Evolutionary conservation across 495 filamentous ascomycete genomes (phyloP), one percentile per base, ranked within the genome.

Genomic region (Friedmanniomyces simplex): DNA sequence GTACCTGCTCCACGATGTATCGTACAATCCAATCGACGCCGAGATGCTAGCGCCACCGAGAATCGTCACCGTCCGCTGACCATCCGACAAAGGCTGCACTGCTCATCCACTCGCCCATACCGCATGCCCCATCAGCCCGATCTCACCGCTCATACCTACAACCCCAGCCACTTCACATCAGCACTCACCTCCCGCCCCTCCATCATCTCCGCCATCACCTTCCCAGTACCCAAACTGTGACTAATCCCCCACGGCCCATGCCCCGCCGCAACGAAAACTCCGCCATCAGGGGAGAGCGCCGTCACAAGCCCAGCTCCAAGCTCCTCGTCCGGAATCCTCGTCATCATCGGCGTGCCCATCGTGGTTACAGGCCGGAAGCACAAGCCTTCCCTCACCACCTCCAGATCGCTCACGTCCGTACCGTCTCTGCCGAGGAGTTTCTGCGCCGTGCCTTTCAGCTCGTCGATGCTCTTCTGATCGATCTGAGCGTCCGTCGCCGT

Each of bases 301-400:
- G 74, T 71, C 54, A 67, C 73, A 22, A 80, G 66, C 12, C 67
- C 68, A 45, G 69, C 60, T 5, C 82, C 85, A 20, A 88, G 70
- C 30, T 76, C 68, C 26, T 63, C 59, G 50, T 85, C 80, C 4
- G 71, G 63, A 0, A 90, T 68, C 24, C 79, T 69, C 6, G 70
- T 67, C 14, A 90, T 50, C 36, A 88, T 79, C 2, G 87, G 87
- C 54, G 68, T 72, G 0, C 86, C 87, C 39, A 72, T 76, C 5
- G 67, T 59, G 22, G 82, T 82, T 8, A 87, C 80, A 0, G 88
- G 87, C 3, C 88, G 75, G 69, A 88, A 89, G 66, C 88, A 90
- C 39, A 89, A 60, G 1, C 79, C 82, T 63, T 84, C 79, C 50
- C 82, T 74, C 13, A 87, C 63, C 25, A 88, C 69, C 54, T 87